These are phyloP conservation scores for Citrus trifoliata DNA, from an alignment of 345 rosid genomes.

Conservation along the genomic window DNA sequence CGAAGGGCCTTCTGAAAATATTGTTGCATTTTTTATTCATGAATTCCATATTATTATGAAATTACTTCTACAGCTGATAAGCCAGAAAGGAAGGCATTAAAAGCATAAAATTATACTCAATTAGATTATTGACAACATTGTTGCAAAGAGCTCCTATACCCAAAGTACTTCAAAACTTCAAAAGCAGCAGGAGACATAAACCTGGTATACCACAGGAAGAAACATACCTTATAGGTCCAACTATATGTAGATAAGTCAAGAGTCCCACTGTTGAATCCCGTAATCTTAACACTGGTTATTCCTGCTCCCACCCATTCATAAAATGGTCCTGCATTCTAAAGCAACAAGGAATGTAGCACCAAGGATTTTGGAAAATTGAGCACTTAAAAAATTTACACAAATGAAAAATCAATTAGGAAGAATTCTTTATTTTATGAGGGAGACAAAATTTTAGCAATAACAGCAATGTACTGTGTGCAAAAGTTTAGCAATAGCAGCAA, in stretches of 20 bases:
- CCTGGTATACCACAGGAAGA: neutral
- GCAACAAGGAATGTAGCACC: constrained; percentile 7
- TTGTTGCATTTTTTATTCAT: neutral
- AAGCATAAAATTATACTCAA: neutral
- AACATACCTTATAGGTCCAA: constrained; percentile 86
- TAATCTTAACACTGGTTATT: constrained; percentile 63
- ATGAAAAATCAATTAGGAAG: neutral
- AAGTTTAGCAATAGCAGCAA: neutral
- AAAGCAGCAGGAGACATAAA: neutral
- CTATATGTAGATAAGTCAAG: constrained; percentile 55
- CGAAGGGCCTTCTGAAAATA: neutral
- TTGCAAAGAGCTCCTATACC: neutral
- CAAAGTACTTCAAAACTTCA: neutral
- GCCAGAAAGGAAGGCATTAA: neutral
- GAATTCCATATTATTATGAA: neutral
- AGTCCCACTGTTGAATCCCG: constrained; percentile 68
- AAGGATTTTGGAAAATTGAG: neutral
- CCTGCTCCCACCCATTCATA: constrained; percentile 88
- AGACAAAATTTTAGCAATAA: neutral
- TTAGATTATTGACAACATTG: neutral
- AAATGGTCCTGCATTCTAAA: constrained; percentile 81
- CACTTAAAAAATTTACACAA: neutral
- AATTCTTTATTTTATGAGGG: neutral
- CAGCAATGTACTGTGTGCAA: neutral
- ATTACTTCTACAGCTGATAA: neutral